phyloP scores from a whole-genome alignment of 495 filamentous ascomycete genomes.

The Trichoderma reesei region DNA sequence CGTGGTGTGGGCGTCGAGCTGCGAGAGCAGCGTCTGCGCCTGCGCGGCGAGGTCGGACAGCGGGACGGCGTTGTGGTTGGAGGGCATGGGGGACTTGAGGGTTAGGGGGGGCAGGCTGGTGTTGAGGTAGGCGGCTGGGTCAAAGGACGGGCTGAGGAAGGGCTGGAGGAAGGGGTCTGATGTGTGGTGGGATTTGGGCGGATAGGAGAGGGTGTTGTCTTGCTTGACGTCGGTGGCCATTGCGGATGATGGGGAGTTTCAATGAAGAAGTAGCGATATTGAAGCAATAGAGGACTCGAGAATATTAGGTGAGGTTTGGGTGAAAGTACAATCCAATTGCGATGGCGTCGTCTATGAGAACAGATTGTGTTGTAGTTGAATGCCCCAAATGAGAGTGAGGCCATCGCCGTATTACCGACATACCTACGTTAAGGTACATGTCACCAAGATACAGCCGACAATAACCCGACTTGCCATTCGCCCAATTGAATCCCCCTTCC shows the following conservation, averaged over 20 bases:
- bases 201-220: constrained; percentile 11
- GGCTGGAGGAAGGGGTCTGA: constrained; percentile 52
- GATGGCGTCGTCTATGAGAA: too few species aligned
- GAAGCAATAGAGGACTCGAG: neutral
- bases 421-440: too few species aligned
- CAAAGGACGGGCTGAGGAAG: constrained; percentile 66
- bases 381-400: too few species aligned
- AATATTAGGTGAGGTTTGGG: neutral
- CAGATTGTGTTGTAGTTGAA: too few species aligned
- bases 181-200: constrained; percentile 44
- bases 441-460: constrained; percentile 12
- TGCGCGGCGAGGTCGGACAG: constrained; percentile 68
- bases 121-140: constrained; percentile 75
- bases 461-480: constrained; percentile 18
- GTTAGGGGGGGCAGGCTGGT: constrained; percentile 52
- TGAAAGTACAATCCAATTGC: neutral
- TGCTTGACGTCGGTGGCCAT: constrained; percentile 1
- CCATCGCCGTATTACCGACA: too few species aligned
- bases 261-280: neutral
- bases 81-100: neutral
- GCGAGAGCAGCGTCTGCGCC: constrained; percentile 73
- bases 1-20: constrained; percentile 79
- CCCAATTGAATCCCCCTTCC: too few species aligned
- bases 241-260: neutral
- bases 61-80: constrained; percentile 27